Conservation (phyloP, 2,329 filamentous ascomycete species). For the Purpureocillium takamizusanense region DNA sequence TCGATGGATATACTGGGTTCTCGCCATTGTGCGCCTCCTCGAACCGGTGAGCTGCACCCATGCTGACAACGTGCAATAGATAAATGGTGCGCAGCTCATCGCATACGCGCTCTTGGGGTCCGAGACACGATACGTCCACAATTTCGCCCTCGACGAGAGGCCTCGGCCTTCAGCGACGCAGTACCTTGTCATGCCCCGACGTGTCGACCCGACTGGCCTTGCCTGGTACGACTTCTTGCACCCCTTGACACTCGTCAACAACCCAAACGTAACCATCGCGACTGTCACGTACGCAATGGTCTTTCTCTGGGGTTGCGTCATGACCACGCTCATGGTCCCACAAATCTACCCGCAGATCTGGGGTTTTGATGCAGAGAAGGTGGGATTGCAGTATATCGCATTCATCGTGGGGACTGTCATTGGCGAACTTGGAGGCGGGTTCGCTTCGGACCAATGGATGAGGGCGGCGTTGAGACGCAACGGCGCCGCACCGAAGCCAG, state of each 20-base stretch:
- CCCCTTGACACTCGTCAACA: conserved; percentile 4
- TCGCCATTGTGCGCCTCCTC: conserved; percentile 36
- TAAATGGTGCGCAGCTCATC: conserved; percentile 9
- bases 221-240: conserved; percentile 6
- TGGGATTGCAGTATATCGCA: conserved; percentile 48
- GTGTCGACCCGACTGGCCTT: conserved; percentile 9
- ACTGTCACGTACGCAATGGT: conserved; percentile 45
- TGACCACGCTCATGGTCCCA: conserved; percentile 47
- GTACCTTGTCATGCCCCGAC: conserved; percentile 4
- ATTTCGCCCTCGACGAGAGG: too few relatives aligned
- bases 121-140: conserved; percentile 10
- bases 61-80: conserved; percentile 2
- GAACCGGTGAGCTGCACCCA: too few relatives aligned
- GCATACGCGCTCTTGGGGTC: conserved; percentile 10
- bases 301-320: conserved; percentile 33
- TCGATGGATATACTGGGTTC: conserved; percentile 49
- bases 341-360: conserved; percentile 48
- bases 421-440: conserved; percentile 49
- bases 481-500: conserved; percentile 26
- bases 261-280: conserved; percentile 18
- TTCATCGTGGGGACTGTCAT: conserved; percentile 48
- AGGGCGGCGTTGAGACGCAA: conserved; percentile 22
- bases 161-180: background rate
- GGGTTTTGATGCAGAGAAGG: conserved; percentile 45
- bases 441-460: conserved; percentile 45